Evolutionary conservation across 139 green algal genomes (phyloP).

Genomic region (Mesotaenium endlicherianum): DNA sequence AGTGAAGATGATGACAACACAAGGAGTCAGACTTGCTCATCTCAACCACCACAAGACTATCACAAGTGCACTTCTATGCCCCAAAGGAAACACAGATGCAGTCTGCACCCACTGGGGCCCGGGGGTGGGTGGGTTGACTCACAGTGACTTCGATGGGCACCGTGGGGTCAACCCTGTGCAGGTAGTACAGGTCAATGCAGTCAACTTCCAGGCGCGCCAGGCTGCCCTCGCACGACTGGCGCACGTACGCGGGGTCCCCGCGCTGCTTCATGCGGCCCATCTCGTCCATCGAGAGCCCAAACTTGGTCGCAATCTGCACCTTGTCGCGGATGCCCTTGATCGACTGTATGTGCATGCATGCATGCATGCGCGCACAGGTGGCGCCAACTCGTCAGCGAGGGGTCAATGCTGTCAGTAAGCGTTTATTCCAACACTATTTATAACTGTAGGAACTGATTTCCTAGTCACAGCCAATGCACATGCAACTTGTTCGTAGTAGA

Average conservation of each 20-base stretch:
- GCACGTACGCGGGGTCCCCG: conserved; percentile 25
- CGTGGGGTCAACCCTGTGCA: conserved; percentile 57
- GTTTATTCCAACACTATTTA: too few relatives aligned
- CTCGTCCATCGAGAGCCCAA: conserved; percentile 10
- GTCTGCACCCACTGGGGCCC: neutral
- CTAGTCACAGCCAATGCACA: too few relatives aligned
- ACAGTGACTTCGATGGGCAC: conserved; percentile 67
- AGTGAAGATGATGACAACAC: neutral
- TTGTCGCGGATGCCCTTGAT: conserved; percentile 42
- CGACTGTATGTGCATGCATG: too few relatives aligned
- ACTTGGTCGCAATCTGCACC: conserved; percentile 41
- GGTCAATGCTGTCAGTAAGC: too few relatives aligned
- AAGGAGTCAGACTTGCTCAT: too few relatives aligned
- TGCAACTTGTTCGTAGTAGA: too few relatives aligned
- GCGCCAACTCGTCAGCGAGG: too few relatives aligned
- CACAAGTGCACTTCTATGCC: neutral
- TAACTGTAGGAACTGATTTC: too few relatives aligned
- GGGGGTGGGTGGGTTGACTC: conserved; percentile 5
- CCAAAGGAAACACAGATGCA: neutral
- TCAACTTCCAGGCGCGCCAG: conserved; percentile 29
- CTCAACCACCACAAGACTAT: neutral
- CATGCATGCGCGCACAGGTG: too few relatives aligned
- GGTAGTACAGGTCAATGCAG: conserved; percentile 51
- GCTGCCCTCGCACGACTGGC: neutral
- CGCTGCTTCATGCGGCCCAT: neutral